Base-by-base conservation (phyloP, 306 rosid species). In the Cicer chorassanicum region DNA sequence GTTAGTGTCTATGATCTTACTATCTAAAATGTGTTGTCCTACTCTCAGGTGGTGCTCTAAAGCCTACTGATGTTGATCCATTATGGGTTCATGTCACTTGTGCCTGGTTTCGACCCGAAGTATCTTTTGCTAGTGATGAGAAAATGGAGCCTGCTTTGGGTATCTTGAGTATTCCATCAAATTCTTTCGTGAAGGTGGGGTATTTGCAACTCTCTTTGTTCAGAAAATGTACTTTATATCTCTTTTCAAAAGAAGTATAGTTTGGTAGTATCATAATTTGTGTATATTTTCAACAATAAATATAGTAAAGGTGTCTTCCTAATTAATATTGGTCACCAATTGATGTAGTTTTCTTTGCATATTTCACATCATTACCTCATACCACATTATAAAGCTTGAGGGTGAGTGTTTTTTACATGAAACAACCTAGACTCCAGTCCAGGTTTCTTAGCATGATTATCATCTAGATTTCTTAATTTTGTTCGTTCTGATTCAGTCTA, bases 111-210 rank as follows among this genome's bases (percentile, higher is more conserved):
- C 85, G 90, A 54, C 98, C 98, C 13, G 96, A 90, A 86, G 98
- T 92, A 39, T 81, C 91, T 70, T 92, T 92, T 71, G 92, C 94
- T 50, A 90, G 90, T 83, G 96, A 87, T 72, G 96, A 88, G 74
- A 87, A 82, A 86, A 92, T 92, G 98, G 98, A 92, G 75, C 98
- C 98, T 75, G 98, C 98, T 57, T 84, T 92, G 80, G 98, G 98
- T 51, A 90, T 92, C 85, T 86, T 92, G 83, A 80, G 92, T 77
- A 90, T 92, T 80, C 96, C 96, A 8, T 89, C 96, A 41, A 92
- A 87, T 87, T 90, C 98, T 70, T 92, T 92, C 75, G 90, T 84
- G 41, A 92, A 92, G 98, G 98, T 92, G 44, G 8, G 59, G 53
- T 54, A 24, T 85, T 68, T 34, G 45, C 40, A 61, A 51, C 11